These are phyloP conservation scores for Mortierella sp. DNA, from an alignment of 371 early-diverging fungal genomes.

Conservation along the genomic window DNA sequence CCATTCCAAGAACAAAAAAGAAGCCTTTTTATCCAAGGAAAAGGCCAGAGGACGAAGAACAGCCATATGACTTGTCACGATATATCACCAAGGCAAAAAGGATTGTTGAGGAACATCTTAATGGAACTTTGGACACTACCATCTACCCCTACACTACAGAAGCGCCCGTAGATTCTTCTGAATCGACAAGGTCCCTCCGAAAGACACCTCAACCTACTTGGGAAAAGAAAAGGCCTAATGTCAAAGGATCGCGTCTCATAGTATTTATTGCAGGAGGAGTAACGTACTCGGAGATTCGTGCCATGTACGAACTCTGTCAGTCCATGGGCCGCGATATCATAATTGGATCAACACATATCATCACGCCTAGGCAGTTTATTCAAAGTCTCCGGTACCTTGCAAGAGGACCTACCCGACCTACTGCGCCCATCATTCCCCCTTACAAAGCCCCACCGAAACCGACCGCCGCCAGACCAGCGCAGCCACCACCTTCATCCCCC, in stretches of 20 bases:
- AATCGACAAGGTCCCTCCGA: slow-evolving; percentile 41
- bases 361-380: slow-evolving; percentile 85
- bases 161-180: slow-evolving; percentile 56
- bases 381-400: slow-evolving; percentile 67
- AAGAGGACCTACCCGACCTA: slow-evolving; percentile 27
- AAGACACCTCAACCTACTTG: slow-evolving; percentile 37
- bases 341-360: slow-evolving; percentile 86
- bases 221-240: slow-evolving; percentile 55
- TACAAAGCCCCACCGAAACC: slow-evolving; percentile 29
- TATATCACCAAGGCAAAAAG: slow-evolving; percentile 77
- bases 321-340: slow-evolving; percentile 82
- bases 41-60: slow-evolving; percentile 68
- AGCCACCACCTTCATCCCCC: slow-evolving; percentile 14
- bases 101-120: slow-evolving; percentile 67
- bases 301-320: slow-evolving; percentile 84
- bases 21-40: slow-evolving; percentile 51
- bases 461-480: slow-evolving; percentile 17
- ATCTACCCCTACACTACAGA: slow-evolving; percentile 72
- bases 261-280: slow-evolving; percentile 94
- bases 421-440: slow-evolving; percentile 39
- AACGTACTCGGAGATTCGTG: slow-evolving; percentile 92
- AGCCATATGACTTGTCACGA: slow-evolving; percentile 76
- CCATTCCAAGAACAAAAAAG: slow-evolving; percentile 26
- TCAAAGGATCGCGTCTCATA: slow-evolving; percentile 60
- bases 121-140: slow-evolving; percentile 68